phyloP scores from a whole-genome alignment of 768 basidiomycete species.

The Kwoniella mangroviensis region DNA sequence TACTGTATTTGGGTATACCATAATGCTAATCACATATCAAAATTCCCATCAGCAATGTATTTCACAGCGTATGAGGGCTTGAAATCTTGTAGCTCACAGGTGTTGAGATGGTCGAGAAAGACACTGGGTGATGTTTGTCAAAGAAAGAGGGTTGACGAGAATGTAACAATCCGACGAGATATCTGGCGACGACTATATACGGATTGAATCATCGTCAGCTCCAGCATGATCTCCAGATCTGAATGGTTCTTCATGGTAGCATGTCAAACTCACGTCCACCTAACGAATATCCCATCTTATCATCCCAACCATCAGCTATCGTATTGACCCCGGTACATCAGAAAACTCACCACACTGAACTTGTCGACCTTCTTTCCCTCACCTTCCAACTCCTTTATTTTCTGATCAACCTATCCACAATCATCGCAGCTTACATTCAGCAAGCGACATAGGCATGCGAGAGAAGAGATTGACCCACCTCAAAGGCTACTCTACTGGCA shows the following conservation, averaged over 20 bases:
- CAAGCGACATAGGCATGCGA: neutral
- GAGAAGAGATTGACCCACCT: slow-evolving; percentile 24
- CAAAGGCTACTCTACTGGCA: slow-evolving; percentile 44
- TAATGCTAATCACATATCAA: slow-evolving; percentile 28
- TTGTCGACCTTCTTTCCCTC: slow-evolving; percentile 32
- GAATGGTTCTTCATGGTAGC: neutral
- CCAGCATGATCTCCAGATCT: neutral
- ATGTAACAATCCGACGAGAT: slow-evolving; percentile 44
- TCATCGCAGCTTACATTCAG: neutral
- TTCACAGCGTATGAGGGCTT: neutral
- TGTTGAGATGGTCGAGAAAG: slow-evolving; percentile 46
- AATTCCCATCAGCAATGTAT: neutral
- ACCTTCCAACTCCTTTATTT: slow-evolving; percentile 27
- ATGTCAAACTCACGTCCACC: slow-evolving; percentile 28
- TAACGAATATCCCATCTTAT: slow-evolving; percentile 39
- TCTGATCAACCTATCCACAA: slow-evolving; percentile 27
- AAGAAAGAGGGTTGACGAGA: slow-evolving; percentile 48
- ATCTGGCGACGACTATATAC: slow-evolving; percentile 42
- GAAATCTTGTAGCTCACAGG: slow-evolving; percentile 36
- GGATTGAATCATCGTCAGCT: neutral
- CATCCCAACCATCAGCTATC: neutral
- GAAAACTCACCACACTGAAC: slow-evolving; percentile 40
- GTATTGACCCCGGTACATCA: neutral
- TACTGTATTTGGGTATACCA: slow-evolving; percentile 49
- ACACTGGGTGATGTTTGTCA: slow-evolving; percentile 31